Evolutionary conservation across 1,284 basidiomycete genomes (phyloP).

Genomic region (Pseudozyma thailandica): DNA sequence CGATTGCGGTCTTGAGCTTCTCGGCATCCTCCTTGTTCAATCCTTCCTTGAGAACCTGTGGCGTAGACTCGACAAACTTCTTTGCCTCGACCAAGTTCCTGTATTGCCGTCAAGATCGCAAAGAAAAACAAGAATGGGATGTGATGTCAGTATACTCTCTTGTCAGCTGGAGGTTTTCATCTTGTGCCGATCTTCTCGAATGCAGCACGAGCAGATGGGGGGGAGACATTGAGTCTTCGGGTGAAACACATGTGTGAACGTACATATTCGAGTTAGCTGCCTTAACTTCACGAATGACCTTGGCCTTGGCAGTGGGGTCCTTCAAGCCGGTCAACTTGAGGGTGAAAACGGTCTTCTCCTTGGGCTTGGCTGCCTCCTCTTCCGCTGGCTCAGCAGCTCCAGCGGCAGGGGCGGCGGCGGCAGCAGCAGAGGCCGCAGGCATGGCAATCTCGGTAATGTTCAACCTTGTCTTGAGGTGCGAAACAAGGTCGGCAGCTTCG

Average conservation of each 20-base stretch:
- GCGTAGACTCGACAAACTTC: slow-evolving; percentile 97
- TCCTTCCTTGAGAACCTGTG: slow-evolving; percentile 94
- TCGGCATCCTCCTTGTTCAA: slow-evolving; percentile 97
- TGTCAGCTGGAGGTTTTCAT: too few species aligned
- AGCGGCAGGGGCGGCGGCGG: slow-evolving; percentile 28
- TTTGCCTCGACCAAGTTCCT: slow-evolving; percentile 77
- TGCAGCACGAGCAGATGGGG: too few species aligned
- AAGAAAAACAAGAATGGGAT: background rate
- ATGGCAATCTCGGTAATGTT: slow-evolving; percentile 99
- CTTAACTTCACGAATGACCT: slow-evolving; percentile 98
- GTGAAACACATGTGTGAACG: too few species aligned
- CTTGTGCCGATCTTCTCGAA: too few species aligned
- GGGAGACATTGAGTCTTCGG: too few species aligned
- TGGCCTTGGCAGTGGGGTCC: slow-evolving; percentile 76
- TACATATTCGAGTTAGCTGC: slow-evolving; percentile 70
- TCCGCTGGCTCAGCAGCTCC: slow-evolving; percentile 68
- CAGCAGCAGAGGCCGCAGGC: slow-evolving; percentile 77
- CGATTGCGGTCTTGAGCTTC: slow-evolving; percentile 90
- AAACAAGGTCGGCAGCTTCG: slow-evolving; percentile 96
- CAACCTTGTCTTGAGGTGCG: slow-evolving; percentile 88
- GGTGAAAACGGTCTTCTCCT: slow-evolving; percentile 98
- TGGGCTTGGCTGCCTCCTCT: slow-evolving; percentile 86
- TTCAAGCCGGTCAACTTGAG: slow-evolving; percentile 73
- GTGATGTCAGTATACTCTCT: background rate
- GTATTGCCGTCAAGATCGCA: background rate